Conservation (phyloP, 441 rosid genomes). For the Capsella rubella region DNA sequence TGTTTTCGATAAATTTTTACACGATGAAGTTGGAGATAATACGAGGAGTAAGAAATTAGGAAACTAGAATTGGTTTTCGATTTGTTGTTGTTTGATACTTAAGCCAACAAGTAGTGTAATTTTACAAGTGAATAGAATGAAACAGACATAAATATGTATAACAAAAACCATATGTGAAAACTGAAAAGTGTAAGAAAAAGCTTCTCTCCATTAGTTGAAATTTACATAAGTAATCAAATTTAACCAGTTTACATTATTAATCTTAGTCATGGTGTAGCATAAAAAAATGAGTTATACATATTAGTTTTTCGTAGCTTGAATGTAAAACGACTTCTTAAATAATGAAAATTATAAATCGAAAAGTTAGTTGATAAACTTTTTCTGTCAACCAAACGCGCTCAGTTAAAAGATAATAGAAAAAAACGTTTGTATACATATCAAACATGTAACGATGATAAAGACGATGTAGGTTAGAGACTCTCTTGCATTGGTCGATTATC, state of each 20-base stretch:
- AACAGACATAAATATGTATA: neutral
- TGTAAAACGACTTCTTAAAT: neutral
- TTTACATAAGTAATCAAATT: neutral
- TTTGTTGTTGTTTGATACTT: constrained; percentile 15
- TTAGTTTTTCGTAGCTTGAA: no score
- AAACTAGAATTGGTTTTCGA: neutral
- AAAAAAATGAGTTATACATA: neutral
- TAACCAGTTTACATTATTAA: neutral
- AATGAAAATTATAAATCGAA: accelerated
- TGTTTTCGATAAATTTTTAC: neutral
- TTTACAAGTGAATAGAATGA: constrained; percentile 7
- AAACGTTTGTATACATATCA: neutral
- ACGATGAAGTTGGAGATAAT: neutral
- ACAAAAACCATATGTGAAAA: neutral
- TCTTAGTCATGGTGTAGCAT: neutral
- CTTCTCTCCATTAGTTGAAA: neutral
- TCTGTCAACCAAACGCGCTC: constrained; percentile 28
- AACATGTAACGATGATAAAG: constrained; percentile 30
- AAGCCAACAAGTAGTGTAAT: neutral
- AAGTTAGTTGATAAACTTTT: constrained; percentile 14
- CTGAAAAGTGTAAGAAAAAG: neutral
- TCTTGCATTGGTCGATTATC: constrained; percentile 24
- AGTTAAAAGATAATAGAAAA: neutral
- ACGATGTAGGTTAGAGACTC: neutral
- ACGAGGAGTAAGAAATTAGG: neutral